Base-by-base conservation (phyloP, 192 early-diverging fungal genomes). In the Ambispora gerdemannii region DNA sequence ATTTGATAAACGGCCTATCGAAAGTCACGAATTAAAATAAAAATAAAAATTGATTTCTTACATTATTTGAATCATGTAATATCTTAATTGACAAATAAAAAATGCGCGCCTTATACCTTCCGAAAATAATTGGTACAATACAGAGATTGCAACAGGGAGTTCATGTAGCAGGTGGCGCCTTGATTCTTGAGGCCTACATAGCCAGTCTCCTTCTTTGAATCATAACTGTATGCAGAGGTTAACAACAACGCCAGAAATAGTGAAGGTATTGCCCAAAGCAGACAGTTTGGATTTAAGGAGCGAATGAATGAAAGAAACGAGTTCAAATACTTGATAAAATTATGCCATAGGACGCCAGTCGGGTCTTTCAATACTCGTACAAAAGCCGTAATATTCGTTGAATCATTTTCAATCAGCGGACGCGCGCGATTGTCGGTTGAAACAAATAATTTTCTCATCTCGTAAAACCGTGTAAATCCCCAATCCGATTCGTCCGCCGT, bases 101-200 rank as follows among this genome's bases (percentile, higher is more conserved):
- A n/a, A n/a, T n/a, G n/a, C n/a, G n/a, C n/a, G n/a, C n/a, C n/a
- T n/a, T 52, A n/a, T n/a, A 58, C 67, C 72, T 90, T 93, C 64
- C 97, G 88, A 76, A 99, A 97, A 72, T 91, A 90, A 74, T 88
- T 96, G 15, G 95, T 97, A 73, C 91, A 97, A 72, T 91, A 98
- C 32, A 98, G 82, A 24, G 93, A 95, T 74, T 99, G 97, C 36
- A 99, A 83, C 20, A 98, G 81, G 58, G 95, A 96, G 82, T 98
- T 99, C 94, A 99, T 95, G 77, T 99, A 99, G 80, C 97, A 95
- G 0, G 97, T 99, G 1, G 95, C 95, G 19, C 95, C 97, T 77
- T 98, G 96, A 77, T 99, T 99, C 71, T 91, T 91, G 63, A 99
- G 79, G 0, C 95, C 97, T 27, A 98, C 93, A 77, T 83, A 95